These are phyloP conservation scores for Aspergillus haitiensis DNA, from an alignment of 495 filamentous ascomycete species.

Conservation along the genomic window DNA sequence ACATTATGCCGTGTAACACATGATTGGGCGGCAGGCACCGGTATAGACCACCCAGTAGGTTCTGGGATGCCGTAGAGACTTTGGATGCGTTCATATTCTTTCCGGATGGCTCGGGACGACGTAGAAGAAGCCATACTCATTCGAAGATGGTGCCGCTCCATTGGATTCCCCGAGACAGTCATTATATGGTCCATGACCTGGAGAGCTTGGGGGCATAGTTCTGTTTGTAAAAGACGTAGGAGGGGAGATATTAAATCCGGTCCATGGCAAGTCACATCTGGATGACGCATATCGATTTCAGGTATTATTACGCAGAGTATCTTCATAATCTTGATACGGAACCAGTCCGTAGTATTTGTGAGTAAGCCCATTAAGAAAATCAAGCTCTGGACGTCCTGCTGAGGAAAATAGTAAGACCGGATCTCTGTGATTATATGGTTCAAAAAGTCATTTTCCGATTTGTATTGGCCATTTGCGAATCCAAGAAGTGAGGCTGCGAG, in stretches of 20 bases:
- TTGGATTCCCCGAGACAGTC: conserved; percentile 86
- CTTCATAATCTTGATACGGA: conserved; percentile 89
- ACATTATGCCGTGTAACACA: conserved; percentile 83
- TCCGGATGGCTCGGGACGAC: conserved; percentile 78
- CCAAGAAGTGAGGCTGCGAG: conserved; percentile 58
- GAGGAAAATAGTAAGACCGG: conserved; percentile 77
- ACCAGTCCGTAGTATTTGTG: conserved; percentile 83
- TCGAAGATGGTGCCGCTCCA: conserved; percentile 88
- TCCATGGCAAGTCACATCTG: conserved; percentile 85
- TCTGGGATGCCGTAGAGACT: conserved; percentile 97
- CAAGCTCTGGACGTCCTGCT: conserved; percentile 76
- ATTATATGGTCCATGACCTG: conserved; percentile 92
- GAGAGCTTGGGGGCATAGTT: conserved; percentile 87
- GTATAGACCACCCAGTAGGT: conserved; percentile 93
- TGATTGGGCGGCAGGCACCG: conserved; percentile 86
- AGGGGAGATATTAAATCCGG: conserved; percentile 95
- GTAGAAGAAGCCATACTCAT: conserved; percentile 90
- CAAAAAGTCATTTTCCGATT: conserved; percentile 75
- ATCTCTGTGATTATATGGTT: conserved; percentile 72
- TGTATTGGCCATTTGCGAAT: conserved; percentile 68
- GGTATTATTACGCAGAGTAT: conserved; percentile 83
- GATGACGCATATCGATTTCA: conserved; percentile 89
- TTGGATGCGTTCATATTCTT: conserved; percentile 91
- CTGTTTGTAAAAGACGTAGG: conserved; percentile 84
- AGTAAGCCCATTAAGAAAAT: conserved; percentile 90